Evolutionary conservation across 2,329 filamentous ascomycete species (phyloP), one percentile per base, ranked within the genome.

Genomic region (Emmonsiellopsis sp.): DNA sequence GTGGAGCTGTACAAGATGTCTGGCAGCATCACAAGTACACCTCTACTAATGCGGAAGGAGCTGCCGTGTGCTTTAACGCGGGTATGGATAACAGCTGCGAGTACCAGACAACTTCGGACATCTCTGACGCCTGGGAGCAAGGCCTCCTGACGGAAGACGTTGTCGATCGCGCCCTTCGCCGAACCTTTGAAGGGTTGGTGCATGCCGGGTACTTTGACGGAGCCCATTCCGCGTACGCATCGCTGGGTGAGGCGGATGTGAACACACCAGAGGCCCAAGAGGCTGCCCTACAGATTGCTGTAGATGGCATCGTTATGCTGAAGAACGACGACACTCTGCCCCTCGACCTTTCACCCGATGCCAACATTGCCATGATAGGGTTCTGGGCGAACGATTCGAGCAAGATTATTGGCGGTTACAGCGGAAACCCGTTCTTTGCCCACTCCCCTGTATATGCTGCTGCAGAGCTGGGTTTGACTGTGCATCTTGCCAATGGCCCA

Each of bases 1-100:
- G 84, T 59, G 80, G 81, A 51, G 79, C 83, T 0, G 70, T 85
- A 1, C 65, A 75, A 33, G 75, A 83, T 58, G 75, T 84, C 57
- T 80, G 70, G 55, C 63, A 68, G 13, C 70, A 70, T 7, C 76
- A 83, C 59, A 72, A 83, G 54, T 79, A 71, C 55, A 65, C 69
- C 2, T 61, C 63, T 2, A 71, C 70, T 40, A 61, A 67, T 21
- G 69, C 71, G 55, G 62, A 70, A 46, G 74, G 73, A 11, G 73
- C 69, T 1, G 75, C 75, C 1, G 68, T 70, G 13, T 65, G 72
- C 8, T 61, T 79, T 27, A 74, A 69, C 47, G 75, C 75, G 8
- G 77, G 75, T 5, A 76, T 72, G 10, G 76, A 79, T 55, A 61
- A 76, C 27, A 69, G 76, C 57, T 78, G 76, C 54, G 76, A 74